A percentile compares a stretch with the other conserved stretches of the same genome.
Evolutionary conservation across 176 grass and related monocot genomes (phyloP).

Genomic region (Triticum urartu): DNA sequence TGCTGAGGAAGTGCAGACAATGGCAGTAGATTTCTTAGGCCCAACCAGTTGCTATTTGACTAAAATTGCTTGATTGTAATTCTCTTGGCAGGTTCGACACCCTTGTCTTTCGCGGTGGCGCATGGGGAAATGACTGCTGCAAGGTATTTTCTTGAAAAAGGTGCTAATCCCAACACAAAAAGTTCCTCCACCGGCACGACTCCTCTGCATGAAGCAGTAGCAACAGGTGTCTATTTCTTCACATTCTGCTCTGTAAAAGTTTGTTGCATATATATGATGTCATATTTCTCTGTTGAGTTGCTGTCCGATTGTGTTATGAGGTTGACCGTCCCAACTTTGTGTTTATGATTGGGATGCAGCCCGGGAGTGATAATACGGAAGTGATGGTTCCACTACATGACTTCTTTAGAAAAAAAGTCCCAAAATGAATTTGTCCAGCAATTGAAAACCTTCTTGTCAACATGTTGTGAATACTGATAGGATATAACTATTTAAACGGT

Average conservation of each 20-base stretch:
- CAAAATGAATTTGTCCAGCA: background rate
- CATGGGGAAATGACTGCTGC: constrained; percentile 10
- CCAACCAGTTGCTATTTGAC: background rate
- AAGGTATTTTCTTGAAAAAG: constrained; percentile 44
- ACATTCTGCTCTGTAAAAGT: background rate
- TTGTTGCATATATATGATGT: background rate
- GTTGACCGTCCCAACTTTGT: background rate
- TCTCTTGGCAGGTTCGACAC: constrained; percentile 29
- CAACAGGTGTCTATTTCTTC: constrained; percentile 6
- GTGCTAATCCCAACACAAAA: constrained; percentile 37
- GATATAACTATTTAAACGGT: background rate
- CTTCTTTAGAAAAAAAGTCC: background rate
- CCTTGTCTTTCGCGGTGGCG: constrained; percentile 22
- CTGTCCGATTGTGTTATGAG: background rate
- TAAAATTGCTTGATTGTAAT: background rate
- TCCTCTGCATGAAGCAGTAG: constrained; percentile 36
- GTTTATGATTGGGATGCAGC: background rate
- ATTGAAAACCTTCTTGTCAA: background rate
- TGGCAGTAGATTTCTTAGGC: background rate
- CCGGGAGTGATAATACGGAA: background rate
- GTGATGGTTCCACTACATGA: background rate
- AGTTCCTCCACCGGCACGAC: background rate
- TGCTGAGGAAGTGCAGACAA: background rate
- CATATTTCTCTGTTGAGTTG: background rate
- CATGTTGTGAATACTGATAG: background rate